These are phyloP conservation scores for Lipomyces orientalis DNA, from an alignment of 805 yeast genomes.

Conservation along the genomic window DNA sequence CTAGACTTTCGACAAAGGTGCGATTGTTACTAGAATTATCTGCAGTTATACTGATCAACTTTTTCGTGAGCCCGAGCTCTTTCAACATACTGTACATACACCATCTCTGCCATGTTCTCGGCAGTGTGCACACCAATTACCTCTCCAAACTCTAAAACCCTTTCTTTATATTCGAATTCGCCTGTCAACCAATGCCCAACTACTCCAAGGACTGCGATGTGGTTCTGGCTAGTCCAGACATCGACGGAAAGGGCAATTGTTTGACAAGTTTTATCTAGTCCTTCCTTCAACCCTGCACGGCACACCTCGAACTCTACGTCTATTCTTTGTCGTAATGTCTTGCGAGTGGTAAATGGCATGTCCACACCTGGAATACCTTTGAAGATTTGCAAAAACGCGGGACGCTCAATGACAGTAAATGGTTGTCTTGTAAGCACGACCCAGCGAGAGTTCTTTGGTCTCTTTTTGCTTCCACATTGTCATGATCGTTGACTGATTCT, in stretches of 20 bases:
- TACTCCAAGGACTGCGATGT: neutral
- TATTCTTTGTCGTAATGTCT: neutral
- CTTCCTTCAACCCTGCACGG: neutral
- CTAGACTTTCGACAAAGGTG: neutral
- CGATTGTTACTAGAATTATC: slow-evolving; percentile 2
- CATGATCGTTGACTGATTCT: neutral
- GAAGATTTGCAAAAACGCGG: slow-evolving; percentile 4
- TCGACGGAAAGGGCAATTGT: neutral
- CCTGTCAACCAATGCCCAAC: slow-evolving; percentile 6
- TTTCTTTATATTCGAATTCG: neutral
- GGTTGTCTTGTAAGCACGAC: neutral
- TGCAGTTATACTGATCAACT: slow-evolving; percentile 1
- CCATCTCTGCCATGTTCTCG: neutral
- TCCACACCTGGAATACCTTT: slow-evolving; percentile 5
- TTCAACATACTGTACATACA: neutral
- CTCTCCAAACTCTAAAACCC: slow-evolving; percentile 5
- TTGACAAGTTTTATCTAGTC: neutral
- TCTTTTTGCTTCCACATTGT: neutral
- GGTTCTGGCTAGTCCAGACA: slow-evolving; percentile 9
- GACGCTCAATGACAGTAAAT: slow-evolving; percentile 1
- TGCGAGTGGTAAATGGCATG: slow-evolving; percentile 2
- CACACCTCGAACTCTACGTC: neutral
- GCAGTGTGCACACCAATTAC: neutral
- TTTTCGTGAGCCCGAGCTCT: slow-evolving; percentile 5
- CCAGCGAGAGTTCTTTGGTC: no score